Evolutionary conservation across 306 rosid species (phyloP).

Genomic region (Prunus salicina): DNA sequence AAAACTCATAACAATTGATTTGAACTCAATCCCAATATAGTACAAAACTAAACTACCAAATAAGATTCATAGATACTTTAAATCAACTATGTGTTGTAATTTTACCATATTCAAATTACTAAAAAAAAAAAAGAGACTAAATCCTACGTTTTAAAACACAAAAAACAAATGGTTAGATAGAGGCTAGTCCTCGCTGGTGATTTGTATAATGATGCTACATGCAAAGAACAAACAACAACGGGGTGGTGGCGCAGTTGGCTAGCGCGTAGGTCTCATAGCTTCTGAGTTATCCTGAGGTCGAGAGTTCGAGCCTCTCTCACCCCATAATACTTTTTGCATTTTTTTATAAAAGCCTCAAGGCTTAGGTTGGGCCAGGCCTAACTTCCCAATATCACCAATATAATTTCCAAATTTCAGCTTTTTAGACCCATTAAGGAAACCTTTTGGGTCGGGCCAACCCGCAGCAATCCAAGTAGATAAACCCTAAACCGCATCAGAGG

Average conservation of each 20-base stretch:
- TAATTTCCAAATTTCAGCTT: neutral
- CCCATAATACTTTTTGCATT: neutral
- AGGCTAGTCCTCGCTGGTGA: too few species aligned
- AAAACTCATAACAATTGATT: too few species aligned
- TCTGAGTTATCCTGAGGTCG: conserved; percentile 66
- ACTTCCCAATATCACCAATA: neutral
- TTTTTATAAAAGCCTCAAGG: neutral
- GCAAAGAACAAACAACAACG: neutral
- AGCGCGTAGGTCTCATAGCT: conserved; percentile 84
- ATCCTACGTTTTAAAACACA: neutral
- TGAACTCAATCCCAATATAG: too few species aligned
- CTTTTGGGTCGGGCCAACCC: neutral
- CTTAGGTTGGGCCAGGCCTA: neutral
- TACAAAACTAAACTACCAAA: too few species aligned
- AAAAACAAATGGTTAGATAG: too few species aligned
- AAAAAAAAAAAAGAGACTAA: too few species aligned
- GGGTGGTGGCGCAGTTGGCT: conserved; percentile 92
- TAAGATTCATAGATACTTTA: too few species aligned
- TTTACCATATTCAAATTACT: too few species aligned
- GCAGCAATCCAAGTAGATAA: conserved; percentile 8
- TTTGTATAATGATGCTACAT: too few species aligned
- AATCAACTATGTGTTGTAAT: too few species aligned
- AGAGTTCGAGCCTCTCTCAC: conserved; percentile 76
- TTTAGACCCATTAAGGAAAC: neutral
- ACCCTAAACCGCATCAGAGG: neutral